phyloP scores from a whole-genome alignment of 2,329 filamentous ascomycete genomes.

The Mollisiaceae sp. region DNA sequence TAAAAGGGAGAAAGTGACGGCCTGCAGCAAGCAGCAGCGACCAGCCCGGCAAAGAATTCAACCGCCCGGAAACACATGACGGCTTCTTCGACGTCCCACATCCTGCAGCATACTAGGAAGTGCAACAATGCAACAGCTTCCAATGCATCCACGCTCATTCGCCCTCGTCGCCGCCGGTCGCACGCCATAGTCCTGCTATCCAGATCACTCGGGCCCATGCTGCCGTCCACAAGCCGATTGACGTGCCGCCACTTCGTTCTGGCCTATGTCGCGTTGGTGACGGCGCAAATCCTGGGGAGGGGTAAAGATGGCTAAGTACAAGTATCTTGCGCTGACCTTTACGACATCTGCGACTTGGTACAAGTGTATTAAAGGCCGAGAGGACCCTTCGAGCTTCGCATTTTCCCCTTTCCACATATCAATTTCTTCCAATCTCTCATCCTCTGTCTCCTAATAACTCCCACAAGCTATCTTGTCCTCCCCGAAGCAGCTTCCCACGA shows the following conservation, averaged over 20 bases:
- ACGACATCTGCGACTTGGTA: neutral
- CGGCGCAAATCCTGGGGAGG: neutral
- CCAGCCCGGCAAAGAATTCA: neutral
- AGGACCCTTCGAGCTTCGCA: neutral
- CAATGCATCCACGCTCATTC: neutral
- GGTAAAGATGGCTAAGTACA: neutral
- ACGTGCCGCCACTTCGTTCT: conserved; percentile 17
- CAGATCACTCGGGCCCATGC: neutral
- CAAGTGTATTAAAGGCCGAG: neutral
- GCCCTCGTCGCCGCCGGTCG: neutral
- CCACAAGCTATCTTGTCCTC: neutral
- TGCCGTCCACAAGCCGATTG: conserved; percentile 21
- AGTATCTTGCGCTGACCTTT: neutral
- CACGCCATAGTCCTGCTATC: neutral
- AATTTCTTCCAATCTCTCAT: neutral
- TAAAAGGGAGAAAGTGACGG: neutral
- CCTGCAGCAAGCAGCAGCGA: neutral
- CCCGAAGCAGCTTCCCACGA: neutral
- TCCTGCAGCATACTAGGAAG: neutral
- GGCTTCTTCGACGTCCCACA: neutral
- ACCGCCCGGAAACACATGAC: conserved; percentile 6
- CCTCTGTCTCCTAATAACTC: neutral
- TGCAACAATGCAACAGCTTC: neutral
- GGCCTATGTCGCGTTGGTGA: neutral
- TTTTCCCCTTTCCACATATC: neutral